Evolutionary conservation across 176 grass and related monocot species (phyloP).

Genomic region (Raddia guianensis): DNA sequence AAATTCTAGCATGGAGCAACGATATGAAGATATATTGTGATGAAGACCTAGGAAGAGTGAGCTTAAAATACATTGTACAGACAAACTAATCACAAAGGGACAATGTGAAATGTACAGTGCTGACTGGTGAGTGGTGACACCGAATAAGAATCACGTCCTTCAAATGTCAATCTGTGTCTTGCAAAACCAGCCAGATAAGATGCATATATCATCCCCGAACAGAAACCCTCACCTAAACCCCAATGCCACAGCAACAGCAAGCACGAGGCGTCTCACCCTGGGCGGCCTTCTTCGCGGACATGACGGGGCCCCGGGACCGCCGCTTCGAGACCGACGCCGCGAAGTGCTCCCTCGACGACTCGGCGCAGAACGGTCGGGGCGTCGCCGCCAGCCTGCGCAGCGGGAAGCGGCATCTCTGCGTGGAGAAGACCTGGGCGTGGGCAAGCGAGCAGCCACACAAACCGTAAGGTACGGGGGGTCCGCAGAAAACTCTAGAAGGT

Average conservation of each 20-base stretch:
- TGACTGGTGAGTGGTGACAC: neutral
- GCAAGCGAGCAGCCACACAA: neutral
- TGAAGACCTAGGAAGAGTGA: neutral
- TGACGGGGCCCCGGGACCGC: constrained; percentile 77
- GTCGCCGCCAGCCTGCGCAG: constrained; percentile 46
- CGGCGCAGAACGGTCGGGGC: constrained; percentile 46
- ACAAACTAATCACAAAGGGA: neutral
- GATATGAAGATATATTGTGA: neutral
- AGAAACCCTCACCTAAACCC: neutral
- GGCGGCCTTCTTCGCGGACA: constrained; percentile 88
- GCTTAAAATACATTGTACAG: neutral
- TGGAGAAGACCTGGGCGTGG: constrained; percentile 49
- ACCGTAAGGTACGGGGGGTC: neutral
- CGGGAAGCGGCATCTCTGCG: constrained; percentile 52
- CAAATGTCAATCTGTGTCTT: neutral
- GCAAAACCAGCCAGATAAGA: neutral
- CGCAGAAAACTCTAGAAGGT: neutral
- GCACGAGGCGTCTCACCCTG: constrained; percentile 51
- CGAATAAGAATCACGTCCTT: neutral
- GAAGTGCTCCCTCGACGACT: constrained; percentile 29
- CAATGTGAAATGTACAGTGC: neutral
- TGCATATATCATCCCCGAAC: neutral
- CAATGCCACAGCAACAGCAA: neutral
- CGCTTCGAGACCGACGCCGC: constrained; percentile 55
- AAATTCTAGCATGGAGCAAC: too few species aligned